These are phyloP conservation scores for Baeospora myosura DNA, from an alignment of 1,284 basidiomycete species.

Conservation along the genomic window DNA sequence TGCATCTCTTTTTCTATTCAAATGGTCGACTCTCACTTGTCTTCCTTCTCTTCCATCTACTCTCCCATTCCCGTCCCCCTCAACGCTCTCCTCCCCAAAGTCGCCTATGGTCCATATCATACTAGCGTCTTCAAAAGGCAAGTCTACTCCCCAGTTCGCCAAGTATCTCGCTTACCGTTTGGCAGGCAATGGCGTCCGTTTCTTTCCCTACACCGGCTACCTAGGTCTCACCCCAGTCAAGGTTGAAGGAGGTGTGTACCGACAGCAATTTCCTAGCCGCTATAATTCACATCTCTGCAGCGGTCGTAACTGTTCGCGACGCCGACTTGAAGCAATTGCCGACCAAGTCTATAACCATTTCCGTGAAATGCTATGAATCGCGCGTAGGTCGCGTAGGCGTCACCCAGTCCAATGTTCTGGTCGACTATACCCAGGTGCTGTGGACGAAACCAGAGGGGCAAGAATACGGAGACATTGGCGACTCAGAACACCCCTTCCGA, in stretches of 20 bases:
- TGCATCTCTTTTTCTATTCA: too few species aligned
- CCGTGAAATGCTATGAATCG: conserved; percentile 74
- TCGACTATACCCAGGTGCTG: conserved; percentile 55
- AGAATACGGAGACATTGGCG: conserved; percentile 52
- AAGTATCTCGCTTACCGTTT: neutral
- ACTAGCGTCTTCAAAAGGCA: conserved; percentile 3
- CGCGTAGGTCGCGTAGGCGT: conserved; percentile 53
- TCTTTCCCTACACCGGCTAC: conserved; percentile 70
- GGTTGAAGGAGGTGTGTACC: conserved; percentile 61
- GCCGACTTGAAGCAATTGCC: conserved; percentile 58
- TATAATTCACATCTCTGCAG: conserved; percentile 9
- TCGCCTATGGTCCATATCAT: conserved; percentile 2
- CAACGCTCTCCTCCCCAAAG: neutral
- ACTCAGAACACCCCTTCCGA: conserved; percentile 62
- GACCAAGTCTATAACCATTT: conserved; percentile 56
- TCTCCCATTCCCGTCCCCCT: neutral
- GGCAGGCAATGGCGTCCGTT: conserved; percentile 64
- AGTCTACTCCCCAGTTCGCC: neutral
- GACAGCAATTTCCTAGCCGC: conserved; percentile 9
- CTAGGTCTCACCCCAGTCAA: conserved; percentile 74
- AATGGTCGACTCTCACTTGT: neutral
- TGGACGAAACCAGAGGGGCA: conserved; percentile 58
- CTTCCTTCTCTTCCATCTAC: neutral
- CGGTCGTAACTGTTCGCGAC: conserved; percentile 67
- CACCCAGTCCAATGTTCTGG: conserved; percentile 53